Conservation (phyloP, 192 early-diverging fungal genomes). For the Coemansia umbellata region DNA sequence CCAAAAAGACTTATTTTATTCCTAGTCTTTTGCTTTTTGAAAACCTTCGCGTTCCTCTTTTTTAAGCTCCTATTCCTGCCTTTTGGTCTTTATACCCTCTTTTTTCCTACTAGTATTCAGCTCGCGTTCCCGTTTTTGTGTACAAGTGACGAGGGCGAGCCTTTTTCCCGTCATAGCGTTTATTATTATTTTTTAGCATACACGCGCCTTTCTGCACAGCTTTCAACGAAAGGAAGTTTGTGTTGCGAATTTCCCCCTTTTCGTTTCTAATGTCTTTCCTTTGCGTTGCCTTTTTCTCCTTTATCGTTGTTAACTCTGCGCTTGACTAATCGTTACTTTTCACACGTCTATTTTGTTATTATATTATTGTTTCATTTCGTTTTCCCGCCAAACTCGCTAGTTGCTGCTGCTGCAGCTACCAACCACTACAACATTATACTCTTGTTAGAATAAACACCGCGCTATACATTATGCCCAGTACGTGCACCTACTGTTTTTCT, state of each 20-base stretch:
- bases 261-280: background rate
- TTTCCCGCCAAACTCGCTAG: constrained; percentile 2
- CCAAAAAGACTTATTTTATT: background rate
- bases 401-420: too few relatives aligned
- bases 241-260: too few relatives aligned
- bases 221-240: too few relatives aligned
- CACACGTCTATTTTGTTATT: background rate
- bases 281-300: background rate
- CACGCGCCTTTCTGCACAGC: too few relatives aligned
- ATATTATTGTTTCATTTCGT: constrained; percentile 7
- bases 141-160: background rate
- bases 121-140: background rate
- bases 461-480: background rate
- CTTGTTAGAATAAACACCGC: too few relatives aligned
- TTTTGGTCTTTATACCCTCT: background rate
- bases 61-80: background rate
- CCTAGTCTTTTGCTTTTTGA: background rate
- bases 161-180: constrained; percentile 7
- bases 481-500: background rate
- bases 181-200: background rate
- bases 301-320: background rate
- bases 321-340: background rate
- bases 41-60: background rate
- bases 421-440: too few relatives aligned
- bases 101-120: background rate